These are phyloP conservation scores for Globisporangium splendens DNA, from an alignment of 352 stramenopile genomes.

Conservation along the genomic window DNA sequence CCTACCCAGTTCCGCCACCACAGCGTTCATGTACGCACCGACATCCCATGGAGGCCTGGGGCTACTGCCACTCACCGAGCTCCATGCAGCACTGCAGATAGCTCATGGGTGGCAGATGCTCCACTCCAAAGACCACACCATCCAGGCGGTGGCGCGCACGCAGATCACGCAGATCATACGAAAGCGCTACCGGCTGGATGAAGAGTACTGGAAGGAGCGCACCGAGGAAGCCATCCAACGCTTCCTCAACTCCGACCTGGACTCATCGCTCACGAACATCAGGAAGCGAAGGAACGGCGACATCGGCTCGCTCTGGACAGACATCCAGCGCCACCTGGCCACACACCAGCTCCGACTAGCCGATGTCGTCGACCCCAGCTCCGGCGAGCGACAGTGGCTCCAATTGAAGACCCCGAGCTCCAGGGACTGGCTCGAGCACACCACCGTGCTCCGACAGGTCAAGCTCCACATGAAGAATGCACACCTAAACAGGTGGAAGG, in stretches of 20 bases:
- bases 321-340: neutral
- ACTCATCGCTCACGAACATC: no score
- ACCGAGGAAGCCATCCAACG: no score
- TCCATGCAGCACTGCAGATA: conserved; percentile 15
- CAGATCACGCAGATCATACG: conserved; percentile 8
- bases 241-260: no score
- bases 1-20: no score
- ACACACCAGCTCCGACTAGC: neutral
- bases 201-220: conserved; percentile 9
- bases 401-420: neutral
- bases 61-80: neutral
- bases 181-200: conserved; percentile 4
- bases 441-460: neutral
- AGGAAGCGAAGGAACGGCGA: no score
- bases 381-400: no score
- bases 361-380: no score
- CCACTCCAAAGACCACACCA: conserved; percentile 6
- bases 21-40: no score
- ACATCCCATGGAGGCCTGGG: no score
- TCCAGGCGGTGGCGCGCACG: neutral
- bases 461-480: no score
- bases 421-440: neutral
- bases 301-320: neutral
- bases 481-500: neutral
- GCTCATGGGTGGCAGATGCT: conserved; percentile 20